A percentile compares a stretch with the other conserved stretches of the same genome.
Conservation (phyloP, 768 basidiomycete genomes). For the Ramaria sp. region DNA sequence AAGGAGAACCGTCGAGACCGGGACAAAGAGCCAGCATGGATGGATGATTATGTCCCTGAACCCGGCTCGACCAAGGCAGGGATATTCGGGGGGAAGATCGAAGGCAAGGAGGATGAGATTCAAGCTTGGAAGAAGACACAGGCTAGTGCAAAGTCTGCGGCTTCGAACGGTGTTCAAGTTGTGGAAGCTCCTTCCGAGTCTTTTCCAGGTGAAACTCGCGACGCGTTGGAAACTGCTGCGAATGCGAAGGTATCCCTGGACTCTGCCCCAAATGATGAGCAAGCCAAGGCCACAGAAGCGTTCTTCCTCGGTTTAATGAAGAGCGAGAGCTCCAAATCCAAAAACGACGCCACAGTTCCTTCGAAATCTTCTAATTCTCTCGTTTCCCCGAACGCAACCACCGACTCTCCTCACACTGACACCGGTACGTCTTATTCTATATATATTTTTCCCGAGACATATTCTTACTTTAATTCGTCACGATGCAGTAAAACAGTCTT, state of each 20-base stretch:
- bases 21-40: constrained; percentile 88
- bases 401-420: not conserved
- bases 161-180: not conserved
- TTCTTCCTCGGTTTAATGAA: constrained; percentile 10
- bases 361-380: not conserved
- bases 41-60: constrained; percentile 75
- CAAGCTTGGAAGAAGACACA: constrained; percentile 85
- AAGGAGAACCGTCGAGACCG: constrained; percentile 41
- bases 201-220: not conserved
- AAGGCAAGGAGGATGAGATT: constrained; percentile 45
- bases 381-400: not conserved
- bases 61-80: constrained; percentile 33
- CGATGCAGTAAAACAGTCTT: not conserved
- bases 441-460: not conserved
- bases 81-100: constrained; percentile 37
- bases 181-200: not conserved
- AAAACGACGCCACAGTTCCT: not conserved
- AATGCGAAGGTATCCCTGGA: not conserved
- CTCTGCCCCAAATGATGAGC: constrained; percentile 7
- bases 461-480: not conserved
- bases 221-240: not conserved
- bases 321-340: constrained; percentile 4
- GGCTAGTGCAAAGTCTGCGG: constrained; percentile 41
- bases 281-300: constrained; percentile 8
- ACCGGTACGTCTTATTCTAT: not conserved